A percentile compares a stretch with the other conserved stretches of the same genome.
Evolutionary conservation across 768 basidiomycete species (phyloP).

Genomic region (Piloderma croceum): DNA sequence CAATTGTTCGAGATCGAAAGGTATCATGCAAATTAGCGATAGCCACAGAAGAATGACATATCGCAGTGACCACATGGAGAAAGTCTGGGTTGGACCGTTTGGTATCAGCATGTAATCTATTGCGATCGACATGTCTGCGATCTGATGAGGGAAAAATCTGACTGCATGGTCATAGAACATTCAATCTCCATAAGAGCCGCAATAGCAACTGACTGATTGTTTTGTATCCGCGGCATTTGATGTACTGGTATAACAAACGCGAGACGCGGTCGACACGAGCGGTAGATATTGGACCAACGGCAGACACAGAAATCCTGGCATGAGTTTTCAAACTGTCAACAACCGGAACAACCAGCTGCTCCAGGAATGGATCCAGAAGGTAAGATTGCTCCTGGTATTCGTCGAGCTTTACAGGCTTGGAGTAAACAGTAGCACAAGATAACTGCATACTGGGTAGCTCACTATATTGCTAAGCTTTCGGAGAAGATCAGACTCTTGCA

Average conservation of each 20-base stretch:
- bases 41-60: constrained; percentile 88
- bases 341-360: constrained; percentile 70
- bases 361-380: constrained; percentile 85
- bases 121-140: constrained; percentile 73
- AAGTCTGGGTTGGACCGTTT: constrained; percentile 36
- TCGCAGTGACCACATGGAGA: constrained; percentile 69
- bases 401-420: constrained; percentile 50
- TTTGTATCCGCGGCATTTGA: constrained; percentile 89
- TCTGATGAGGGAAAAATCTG: constrained; percentile 90
- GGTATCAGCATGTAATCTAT: constrained; percentile 55
- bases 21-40: constrained; percentile 89
- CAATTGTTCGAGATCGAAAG: constrained; percentile 85
- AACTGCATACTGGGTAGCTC: constrained; percentile 21
- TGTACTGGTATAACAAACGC: constrained; percentile 66
- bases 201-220: constrained; percentile 67
- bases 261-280: constrained; percentile 49
- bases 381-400: constrained; percentile 92
- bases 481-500: constrained; percentile 35
- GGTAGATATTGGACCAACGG: constrained; percentile 22
- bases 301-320: constrained; percentile 36
- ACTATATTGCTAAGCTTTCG: constrained; percentile 48
- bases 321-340: constrained; percentile 57
- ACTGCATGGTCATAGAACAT: constrained; percentile 40
- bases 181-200: constrained; percentile 1
- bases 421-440: background rate